Base-by-base conservation (phyloP, 2,329 filamentous ascomycete species). In the Fusarium falciforme region DNA sequence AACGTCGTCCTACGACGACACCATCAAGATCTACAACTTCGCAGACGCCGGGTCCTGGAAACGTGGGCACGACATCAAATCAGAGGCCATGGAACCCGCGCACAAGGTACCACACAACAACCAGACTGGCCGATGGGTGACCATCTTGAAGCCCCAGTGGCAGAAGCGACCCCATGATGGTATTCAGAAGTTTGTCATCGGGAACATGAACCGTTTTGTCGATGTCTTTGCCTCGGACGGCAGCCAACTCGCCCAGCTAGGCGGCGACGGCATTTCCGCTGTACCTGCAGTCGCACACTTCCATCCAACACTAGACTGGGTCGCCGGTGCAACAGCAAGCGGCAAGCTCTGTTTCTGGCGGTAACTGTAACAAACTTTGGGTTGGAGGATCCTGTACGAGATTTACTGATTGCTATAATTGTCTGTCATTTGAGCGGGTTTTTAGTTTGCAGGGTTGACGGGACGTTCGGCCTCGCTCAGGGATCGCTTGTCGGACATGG, bases 161-260 rank as follows among this genome's bases (percentile, higher is more conserved):
- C 96, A 99, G 82, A 86, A 89, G 35, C 88, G 89, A 54, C 96
- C 96, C 0, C 85, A 88, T 36, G 94, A 96, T 67, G 92, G 92
- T 9, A 91, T 97, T 6, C 92, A 97, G 72, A 94, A 96, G 70
- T 95, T 99, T 77, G 93, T 91, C 27, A 96, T 99, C 66, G 96
- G 94, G 1, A 99, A 98, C 77, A 98, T 98, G 96, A 98, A 97
- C 80, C 91, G 96, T 2, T 98, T 98, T 77, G 94, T 98, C 2
- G 96, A 99, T 79, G 89, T 99, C 1, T 99, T 93, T 81, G 93
- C 93, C 1, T 88, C 91, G 0, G 89, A 93, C 58, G 96, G 96
- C 0, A 92, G 94, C 78, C 96, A 98, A 81, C 84, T 99, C 5
- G 96, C 94, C 0, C 96, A 98, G 82, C 83, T 97, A 1, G 94